Base-by-base conservation (phyloP, 495 filamentous ascomycete genomes). In the Penicillium manginii region DNA sequence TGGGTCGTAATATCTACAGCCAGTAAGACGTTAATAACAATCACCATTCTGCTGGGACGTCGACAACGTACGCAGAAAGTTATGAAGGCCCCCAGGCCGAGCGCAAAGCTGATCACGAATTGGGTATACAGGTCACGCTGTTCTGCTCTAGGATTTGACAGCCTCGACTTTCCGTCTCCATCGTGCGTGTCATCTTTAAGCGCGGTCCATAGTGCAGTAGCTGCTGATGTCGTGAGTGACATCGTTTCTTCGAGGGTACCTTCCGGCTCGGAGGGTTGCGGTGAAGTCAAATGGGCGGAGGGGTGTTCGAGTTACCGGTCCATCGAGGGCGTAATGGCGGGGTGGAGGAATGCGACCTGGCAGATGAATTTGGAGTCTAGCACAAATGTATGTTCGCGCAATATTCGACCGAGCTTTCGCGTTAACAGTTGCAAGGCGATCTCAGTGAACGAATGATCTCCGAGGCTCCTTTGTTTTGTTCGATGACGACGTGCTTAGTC, bases 1-100 rank as follows among this genome's bases (percentile, higher is more conserved):
- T 86, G 58, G 93, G 91, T 53, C 96, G 86, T 47, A 99, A 80
- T 46, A 91, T 72, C 88, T 86, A 67, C 26, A 43, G 45, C 15
- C 42, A 26, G 15, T 19, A 3, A 45, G 21, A 2, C 18, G 45
- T 47, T 47, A 47, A 9, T 26, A 9, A 47, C 8, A 23, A 9
- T 12, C 3, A 26, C 46, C 2, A 21, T 45, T 32, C 7, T 23
- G 9, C 50, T 12, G 9, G 19, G 17, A 40, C 12, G 12, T 40
- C 33, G n/a, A 39, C 4, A 18, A 70, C 81, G 50, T 77, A 87
- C 83, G 69, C 86, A 89, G 56, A 89, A 89, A 4, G 81, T 69
- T 17, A 88, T 46, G 63, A 89, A 89, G 22, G 86, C 86, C 22
- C 68, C 62, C 19, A 86, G 54, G 4, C 86, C 86, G 3, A 89